Percentiles rank a stretch among this genome's conserved stretches.
Conservation (phyloP, 139 green algal genomes). For the Axilococcus clingmanii region DNA sequence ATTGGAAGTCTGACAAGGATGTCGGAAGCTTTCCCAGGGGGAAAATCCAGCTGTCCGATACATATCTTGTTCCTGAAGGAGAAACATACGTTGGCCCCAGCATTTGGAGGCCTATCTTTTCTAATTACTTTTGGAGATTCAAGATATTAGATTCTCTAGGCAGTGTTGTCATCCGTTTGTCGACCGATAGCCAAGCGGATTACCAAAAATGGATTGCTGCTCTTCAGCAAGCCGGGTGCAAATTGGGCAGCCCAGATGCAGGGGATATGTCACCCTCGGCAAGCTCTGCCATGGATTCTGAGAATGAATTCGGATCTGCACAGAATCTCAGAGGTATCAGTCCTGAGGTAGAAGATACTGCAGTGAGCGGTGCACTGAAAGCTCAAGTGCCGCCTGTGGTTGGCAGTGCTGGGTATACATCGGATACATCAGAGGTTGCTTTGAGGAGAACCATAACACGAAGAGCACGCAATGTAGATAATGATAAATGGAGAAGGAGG, state of each 20-base stretch:
- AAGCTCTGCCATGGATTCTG: too few relatives aligned
- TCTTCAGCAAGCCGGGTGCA: slow-evolving; percentile 34
- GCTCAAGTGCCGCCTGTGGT: too few relatives aligned
- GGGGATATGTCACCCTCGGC: too few relatives aligned
- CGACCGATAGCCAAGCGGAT: slow-evolving; percentile 14
- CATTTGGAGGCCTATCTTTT: too few relatives aligned
- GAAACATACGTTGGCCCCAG: too few relatives aligned
- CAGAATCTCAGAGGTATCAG: too few relatives aligned
- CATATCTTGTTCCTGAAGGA: slow-evolving; percentile 30
- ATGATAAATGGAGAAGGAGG: slow-evolving; percentile 17
- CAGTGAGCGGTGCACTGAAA: too few relatives aligned
- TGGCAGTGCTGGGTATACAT: slow-evolving; percentile 40
- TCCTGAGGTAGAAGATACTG: not conserved
- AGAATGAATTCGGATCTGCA: too few relatives aligned
- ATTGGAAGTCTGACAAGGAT: slow-evolving; percentile 40
- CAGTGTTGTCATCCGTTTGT: slow-evolving; percentile 36
- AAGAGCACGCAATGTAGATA: too few relatives aligned
- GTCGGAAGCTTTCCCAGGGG: slow-evolving; percentile 30
- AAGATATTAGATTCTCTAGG: slow-evolving; percentile 25
- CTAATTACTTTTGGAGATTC: slow-evolving; percentile 29
- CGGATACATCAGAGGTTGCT: slow-evolving; percentile 19
- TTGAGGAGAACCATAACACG: too few relatives aligned
- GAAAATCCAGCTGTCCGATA: slow-evolving; percentile 30
- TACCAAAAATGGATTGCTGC: slow-evolving; percentile 40
- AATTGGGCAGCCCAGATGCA: not conserved